Conservation (phyloP, 306 rosid genomes). For the Inga oerstediana region DNA sequence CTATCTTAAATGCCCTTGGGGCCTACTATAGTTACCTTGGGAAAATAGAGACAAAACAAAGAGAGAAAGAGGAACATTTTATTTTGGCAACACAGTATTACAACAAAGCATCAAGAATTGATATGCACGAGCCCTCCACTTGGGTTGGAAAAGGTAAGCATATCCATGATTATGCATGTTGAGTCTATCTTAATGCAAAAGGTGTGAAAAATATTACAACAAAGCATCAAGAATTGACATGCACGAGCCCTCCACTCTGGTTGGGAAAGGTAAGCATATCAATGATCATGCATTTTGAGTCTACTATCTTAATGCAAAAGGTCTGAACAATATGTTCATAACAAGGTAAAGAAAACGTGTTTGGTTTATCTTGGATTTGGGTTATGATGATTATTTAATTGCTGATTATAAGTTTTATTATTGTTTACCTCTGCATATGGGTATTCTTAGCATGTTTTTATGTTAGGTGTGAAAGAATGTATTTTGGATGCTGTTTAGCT, state of each 20-base stretch:
- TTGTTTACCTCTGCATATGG: not conserved
- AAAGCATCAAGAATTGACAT: slow-evolving; percentile 95
- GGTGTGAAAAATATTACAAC: slow-evolving; percentile 66
- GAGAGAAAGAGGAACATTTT: slow-evolving; percentile 98
- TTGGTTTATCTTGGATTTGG: slow-evolving; percentile 31
- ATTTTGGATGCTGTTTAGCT: not conserved
- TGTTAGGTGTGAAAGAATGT: not conserved
- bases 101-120: slow-evolving; percentile 95
- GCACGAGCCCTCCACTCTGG: slow-evolving; percentile 98
- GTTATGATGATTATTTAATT: slow-evolving; percentile 4
- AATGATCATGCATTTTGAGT: not conserved
- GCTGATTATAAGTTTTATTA: not conserved
- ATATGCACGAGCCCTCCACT: slow-evolving; percentile 96
- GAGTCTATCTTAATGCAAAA: slow-evolving; percentile 7
- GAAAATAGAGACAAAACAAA: slow-evolving; percentile 92
- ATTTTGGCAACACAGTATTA: slow-evolving; percentile 95
- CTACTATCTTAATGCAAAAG: not conserved
- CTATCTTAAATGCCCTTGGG: slow-evolving; percentile 94
- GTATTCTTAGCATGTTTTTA: not conserved
- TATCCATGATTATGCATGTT: slow-evolving; percentile 9
- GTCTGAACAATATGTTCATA: slow-evolving; percentile 18
- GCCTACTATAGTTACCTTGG: slow-evolving; percentile 97
- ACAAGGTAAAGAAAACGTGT: not conserved
- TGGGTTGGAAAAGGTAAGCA: slow-evolving; percentile 96
- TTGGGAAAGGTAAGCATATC: slow-evolving; percentile 78